These are phyloP conservation scores for Monilinia polystroma DNA, from an alignment of 2,329 filamentous ascomycete species.

Conservation along the genomic window DNA sequence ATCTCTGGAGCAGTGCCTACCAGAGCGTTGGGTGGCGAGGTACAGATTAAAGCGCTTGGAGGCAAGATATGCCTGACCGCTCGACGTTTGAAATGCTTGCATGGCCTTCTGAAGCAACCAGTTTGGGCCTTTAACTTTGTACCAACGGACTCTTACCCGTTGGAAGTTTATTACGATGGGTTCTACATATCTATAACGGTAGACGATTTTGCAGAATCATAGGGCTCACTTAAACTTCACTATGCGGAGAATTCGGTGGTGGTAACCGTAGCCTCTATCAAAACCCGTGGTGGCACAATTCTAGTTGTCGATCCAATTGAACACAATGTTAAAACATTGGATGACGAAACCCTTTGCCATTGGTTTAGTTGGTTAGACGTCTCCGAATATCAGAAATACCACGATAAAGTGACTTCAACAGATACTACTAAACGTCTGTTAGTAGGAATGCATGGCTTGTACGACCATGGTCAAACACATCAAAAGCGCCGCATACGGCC, in stretches of 20 bases:
- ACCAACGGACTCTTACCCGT: neutral
- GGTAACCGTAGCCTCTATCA: neutral
- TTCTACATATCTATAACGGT: slow-evolving; percentile 7
- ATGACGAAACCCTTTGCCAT: neutral
- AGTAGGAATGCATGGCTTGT: neutral
- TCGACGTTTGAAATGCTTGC: neutral
- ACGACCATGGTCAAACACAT: neutral
- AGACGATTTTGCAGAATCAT: slow-evolving; percentile 1
- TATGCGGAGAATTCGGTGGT: neutral
- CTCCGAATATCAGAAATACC: neutral
- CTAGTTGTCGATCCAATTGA: no score
- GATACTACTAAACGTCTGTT: neutral
- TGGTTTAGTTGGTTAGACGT: neutral
- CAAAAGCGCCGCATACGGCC: neutral
- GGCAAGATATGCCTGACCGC: neutral
- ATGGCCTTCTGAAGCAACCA: neutral
- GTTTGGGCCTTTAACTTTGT: slow-evolving; percentile 1
- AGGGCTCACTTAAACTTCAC: neutral
- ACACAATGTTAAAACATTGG: neutral
- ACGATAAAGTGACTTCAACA: neutral
- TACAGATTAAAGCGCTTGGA: neutral
- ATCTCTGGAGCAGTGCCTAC: neutral
- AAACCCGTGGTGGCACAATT: slow-evolving; percentile 1
- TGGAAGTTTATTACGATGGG: neutral
- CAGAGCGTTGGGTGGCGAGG: neutral